Evolutionary conservation across 176 grass and related monocot genomes (phyloP).

Genomic region (Oryza meyeriana): DNA sequence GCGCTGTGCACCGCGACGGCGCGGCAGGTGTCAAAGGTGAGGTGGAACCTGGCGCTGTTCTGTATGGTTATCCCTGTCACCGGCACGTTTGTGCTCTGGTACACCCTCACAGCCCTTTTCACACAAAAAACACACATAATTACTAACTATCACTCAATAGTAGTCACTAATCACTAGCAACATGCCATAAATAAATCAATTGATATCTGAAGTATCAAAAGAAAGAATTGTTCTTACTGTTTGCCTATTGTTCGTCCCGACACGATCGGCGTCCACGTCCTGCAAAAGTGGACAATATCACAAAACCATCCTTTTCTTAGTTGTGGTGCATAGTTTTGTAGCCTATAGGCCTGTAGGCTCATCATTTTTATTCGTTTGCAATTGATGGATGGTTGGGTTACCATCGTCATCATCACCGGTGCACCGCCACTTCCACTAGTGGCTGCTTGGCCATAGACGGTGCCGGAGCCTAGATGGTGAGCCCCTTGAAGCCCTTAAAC

Average conservation of each 20-base stretch:
- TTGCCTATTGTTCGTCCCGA: slow-evolving; percentile 6
- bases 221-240: slow-evolving; percentile 11
- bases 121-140: neutral
- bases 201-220: too few relatives aligned
- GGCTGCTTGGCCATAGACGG: slow-evolving; percentile 50
- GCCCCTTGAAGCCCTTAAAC: slow-evolving; percentile 44
- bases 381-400: neutral
- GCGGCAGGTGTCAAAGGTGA: slow-evolving; percentile 62
- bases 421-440: slow-evolving; percentile 53
- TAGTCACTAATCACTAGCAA: too few relatives aligned
- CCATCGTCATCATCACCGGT: neutral
- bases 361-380: neutral
- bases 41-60: slow-evolving; percentile 58
- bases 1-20: slow-evolving; percentile 42
- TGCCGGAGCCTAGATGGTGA: slow-evolving; percentile 53
- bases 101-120: slow-evolving; percentile 49
- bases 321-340: too few relatives aligned
- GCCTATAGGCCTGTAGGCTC: too few relatives aligned
- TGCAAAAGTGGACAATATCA: neutral
- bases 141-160: neutral
- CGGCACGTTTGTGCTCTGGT: slow-evolving; percentile 45
- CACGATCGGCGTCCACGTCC: neutral
- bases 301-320: neutral
- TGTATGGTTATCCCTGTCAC: slow-evolving; percentile 63
- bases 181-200: neutral